phyloP scores from a whole-genome alignment of 139 green algal genomes.

The Coccomyxa sp. region DNA sequence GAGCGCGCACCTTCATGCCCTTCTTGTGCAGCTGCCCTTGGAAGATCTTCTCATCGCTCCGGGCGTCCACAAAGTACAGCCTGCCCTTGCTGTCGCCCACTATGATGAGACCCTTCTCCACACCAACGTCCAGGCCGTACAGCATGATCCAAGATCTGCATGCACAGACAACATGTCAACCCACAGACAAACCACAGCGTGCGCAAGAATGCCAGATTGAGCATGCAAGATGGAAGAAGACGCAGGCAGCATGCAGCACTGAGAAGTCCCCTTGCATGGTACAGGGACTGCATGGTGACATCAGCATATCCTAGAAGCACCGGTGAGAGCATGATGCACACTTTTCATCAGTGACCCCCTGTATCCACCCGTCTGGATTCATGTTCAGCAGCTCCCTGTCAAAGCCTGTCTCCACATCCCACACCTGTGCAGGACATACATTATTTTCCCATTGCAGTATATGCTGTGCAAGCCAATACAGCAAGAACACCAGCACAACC shows the following conservation, averaged over 20 bases:
- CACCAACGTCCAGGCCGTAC: slow-evolving; percentile 46
- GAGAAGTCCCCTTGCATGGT: too few species aligned
- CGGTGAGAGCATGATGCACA: too few species aligned
- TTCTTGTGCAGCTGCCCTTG: slow-evolving; percentile 60
- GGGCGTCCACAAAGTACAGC: slow-evolving; percentile 56
- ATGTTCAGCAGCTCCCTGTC: slow-evolving; percentile 46
- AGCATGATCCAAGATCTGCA: slow-evolving; percentile 49
- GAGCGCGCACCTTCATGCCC: slow-evolving; percentile 29
- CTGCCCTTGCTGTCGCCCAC: slow-evolving; percentile 60
- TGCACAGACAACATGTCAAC: background rate
- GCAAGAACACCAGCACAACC: too few species aligned
- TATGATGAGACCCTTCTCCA: background rate
- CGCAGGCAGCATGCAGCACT: too few species aligned
- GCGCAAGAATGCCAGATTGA: background rate
- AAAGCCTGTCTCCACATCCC: slow-evolving; percentile 69
- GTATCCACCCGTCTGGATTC: slow-evolving; percentile 65
- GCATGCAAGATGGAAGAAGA: too few species aligned
- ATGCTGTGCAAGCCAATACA: too few species aligned
- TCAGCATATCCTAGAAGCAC: too few species aligned
- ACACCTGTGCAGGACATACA: slow-evolving; percentile 18
- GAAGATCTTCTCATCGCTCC: slow-evolving; percentile 34
- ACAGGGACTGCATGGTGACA: too few species aligned
- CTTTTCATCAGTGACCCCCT: slow-evolving; percentile 33
- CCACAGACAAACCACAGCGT: background rate
- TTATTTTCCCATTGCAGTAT: too few species aligned